These are phyloP conservation scores for Ilex aquifolium DNA, from an alignment of 257 asterid species.

Conservation along the genomic window DNA sequence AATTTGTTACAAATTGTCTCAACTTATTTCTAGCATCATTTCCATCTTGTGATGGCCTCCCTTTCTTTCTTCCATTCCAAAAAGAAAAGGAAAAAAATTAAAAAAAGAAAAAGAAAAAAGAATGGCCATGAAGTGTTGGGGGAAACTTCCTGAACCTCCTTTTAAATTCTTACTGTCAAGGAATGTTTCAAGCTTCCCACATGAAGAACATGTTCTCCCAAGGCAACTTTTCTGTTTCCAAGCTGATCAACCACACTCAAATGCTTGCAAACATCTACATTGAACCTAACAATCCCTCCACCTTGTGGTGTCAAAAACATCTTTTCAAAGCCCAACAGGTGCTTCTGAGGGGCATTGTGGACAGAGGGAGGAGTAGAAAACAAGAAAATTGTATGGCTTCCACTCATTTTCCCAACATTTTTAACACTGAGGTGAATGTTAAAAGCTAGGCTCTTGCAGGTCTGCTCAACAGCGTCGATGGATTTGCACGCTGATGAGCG, in stretches of 20 bases:
- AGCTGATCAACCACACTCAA: slow-evolving; percentile 49
- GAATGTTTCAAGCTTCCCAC: slow-evolving; percentile 47
- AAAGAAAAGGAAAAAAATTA: too few relatives aligned
- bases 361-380: slow-evolving; percentile 50
- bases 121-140: slow-evolving; percentile 2
- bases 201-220: slow-evolving; percentile 54
- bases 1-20: too few relatives aligned
- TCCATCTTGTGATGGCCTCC: too few relatives aligned
- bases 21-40: too few relatives aligned
- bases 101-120: background rate
- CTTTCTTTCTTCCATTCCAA: too few relatives aligned
- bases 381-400: slow-evolving; percentile 54
- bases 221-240: slow-evolving; percentile 38
- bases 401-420: slow-evolving; percentile 41
- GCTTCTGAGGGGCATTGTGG: slow-evolving; percentile 59
- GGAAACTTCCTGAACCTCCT: slow-evolving; percentile 3
- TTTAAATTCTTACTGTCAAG: slow-evolving; percentile 38
- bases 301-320: slow-evolving; percentile 23
- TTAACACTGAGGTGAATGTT: slow-evolving; percentile 37
- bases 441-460: slow-evolving; percentile 32
- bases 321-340: slow-evolving; percentile 47
- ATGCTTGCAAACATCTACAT: slow-evolving; percentile 46
- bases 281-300: slow-evolving; percentile 35
- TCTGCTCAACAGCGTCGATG: slow-evolving; percentile 21
- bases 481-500: slow-evolving; percentile 38